These are phyloP conservation scores for Neofusicoccum ribis DNA, from an alignment of 2,329 filamentous ascomycete species.

Conservation along the genomic window DNA sequence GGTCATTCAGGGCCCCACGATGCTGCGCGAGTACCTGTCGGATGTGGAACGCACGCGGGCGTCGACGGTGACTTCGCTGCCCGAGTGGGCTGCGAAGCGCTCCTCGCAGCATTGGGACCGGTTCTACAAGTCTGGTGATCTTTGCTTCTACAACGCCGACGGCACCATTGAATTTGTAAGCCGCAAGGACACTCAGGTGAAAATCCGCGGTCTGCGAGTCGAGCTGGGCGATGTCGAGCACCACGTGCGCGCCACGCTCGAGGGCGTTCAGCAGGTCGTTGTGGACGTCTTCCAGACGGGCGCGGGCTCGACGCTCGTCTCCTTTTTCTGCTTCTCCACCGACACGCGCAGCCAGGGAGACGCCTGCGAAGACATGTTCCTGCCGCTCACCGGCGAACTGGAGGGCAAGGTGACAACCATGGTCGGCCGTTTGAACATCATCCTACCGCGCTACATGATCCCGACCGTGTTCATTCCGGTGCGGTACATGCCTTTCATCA, in stretches of 20 bases:
- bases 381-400: not conserved
- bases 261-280: conserved; percentile 24
- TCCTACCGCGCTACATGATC: conserved; percentile 41
- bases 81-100: no score
- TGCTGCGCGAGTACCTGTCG: conserved; percentile 37
- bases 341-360: no score
- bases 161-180: conserved; percentile 38
- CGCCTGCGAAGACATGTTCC: not conserved
- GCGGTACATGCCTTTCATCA: conserved; percentile 34
- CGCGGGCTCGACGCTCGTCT: conserved; percentile 23
- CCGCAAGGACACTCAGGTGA: conserved; percentile 29
- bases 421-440: conserved; percentile 1
- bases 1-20: conserved; percentile 35
- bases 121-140: not conserved
- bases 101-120: not conserved
- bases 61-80: conserved; percentile 5
- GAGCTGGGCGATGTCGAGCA: conserved; percentile 24
- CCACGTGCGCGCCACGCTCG: conserved; percentile 18
- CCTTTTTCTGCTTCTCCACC: no score
- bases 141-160: conserved; percentile 31
- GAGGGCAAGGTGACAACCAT: no score
- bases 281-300: conserved; percentile 32
- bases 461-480: conserved; percentile 42
- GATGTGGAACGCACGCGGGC: conserved; percentile 31
- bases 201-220: not conserved